These are phyloP conservation scores for Dorcoceras hygrometricum DNA, from an alignment of 257 asterid species.

Conservation along the genomic window DNA sequence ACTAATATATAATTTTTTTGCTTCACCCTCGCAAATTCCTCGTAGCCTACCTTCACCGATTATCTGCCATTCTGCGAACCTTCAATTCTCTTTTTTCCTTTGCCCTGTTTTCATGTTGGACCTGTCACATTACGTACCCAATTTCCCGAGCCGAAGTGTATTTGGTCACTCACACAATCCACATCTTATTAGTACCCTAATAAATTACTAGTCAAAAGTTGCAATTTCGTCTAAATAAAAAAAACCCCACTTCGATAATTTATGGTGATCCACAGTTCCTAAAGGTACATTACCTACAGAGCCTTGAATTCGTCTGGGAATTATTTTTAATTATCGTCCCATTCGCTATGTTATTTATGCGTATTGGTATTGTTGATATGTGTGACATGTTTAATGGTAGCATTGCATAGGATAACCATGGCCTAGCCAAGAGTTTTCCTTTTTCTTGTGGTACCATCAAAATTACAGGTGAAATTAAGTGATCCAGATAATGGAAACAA, in stretches of 20 bases:
- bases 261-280: conserved; percentile 39
- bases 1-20: neutral
- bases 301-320: conserved; percentile 1
- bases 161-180: conserved; percentile 44
- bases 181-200: conserved; percentile 26
- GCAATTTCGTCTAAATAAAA: conserved; percentile 22
- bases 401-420: conserved; percentile 30
- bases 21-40: conserved; percentile 27
- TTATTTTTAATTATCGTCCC: conserved; percentile 18
- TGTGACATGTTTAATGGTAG: conserved; percentile 46
- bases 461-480: conserved; percentile 7
- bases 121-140: conserved; percentile 42
- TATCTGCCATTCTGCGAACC: conserved; percentile 8
- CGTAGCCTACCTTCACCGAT: conserved; percentile 20
- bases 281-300: conserved; percentile 44
- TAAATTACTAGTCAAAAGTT: conserved; percentile 33
- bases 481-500: conserved; percentile 18
- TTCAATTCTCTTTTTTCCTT: conserved; percentile 13
- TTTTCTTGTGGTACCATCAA: conserved; percentile 19
- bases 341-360: conserved; percentile 19
- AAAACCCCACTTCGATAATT: conserved; percentile 17
- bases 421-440: conserved; percentile 33
- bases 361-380: conserved; percentile 23
- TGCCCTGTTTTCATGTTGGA: conserved; percentile 31
- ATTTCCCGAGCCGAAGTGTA: conserved; percentile 22